phyloP scores from a whole-genome alignment of 169 alveolate genomes.

The Sarcocystis neurona region DNA sequence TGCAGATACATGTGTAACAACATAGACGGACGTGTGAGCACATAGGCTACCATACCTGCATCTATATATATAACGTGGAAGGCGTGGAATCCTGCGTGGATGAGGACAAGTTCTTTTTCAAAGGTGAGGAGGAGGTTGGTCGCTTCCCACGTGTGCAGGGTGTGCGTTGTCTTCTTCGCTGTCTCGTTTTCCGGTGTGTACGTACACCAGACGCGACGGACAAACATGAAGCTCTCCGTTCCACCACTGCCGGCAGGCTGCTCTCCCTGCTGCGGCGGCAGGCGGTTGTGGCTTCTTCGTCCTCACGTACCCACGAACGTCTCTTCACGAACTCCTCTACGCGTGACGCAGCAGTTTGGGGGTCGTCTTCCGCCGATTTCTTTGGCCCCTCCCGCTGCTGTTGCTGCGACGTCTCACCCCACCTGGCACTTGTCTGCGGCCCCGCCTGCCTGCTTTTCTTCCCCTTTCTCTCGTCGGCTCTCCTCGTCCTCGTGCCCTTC shows the following conservation, averaged over 20 bases:
- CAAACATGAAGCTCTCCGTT: not conserved
- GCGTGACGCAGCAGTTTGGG: not conserved
- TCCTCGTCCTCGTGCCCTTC: constrained; percentile 1
- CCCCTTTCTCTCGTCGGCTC: not conserved
- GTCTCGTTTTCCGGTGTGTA: not conserved
- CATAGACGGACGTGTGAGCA: too few relatives aligned
- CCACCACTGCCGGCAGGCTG: not conserved
- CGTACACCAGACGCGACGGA: not conserved
- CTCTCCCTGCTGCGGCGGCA: not conserved
- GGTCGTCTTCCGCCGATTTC: not conserved
- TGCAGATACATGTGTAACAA: too few relatives aligned
- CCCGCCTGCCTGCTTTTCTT: not conserved
- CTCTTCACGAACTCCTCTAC: not conserved
- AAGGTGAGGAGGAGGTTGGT: too few relatives aligned
- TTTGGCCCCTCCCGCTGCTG: not conserved
- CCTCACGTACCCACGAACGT: not conserved
- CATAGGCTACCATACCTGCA: too few relatives aligned
- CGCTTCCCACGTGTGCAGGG: too few relatives aligned
- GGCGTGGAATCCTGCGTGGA: too few relatives aligned
- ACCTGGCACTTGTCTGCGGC: not conserved
- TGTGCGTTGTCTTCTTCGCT: too few relatives aligned
- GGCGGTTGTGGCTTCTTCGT: not conserved
- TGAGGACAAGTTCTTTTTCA: too few relatives aligned
- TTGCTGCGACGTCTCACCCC: not conserved
- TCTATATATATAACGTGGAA: too few relatives aligned